Base-by-base conservation (phyloP, 805 yeast genomes). In the Cyberlindnera galapagoensis region DNA sequence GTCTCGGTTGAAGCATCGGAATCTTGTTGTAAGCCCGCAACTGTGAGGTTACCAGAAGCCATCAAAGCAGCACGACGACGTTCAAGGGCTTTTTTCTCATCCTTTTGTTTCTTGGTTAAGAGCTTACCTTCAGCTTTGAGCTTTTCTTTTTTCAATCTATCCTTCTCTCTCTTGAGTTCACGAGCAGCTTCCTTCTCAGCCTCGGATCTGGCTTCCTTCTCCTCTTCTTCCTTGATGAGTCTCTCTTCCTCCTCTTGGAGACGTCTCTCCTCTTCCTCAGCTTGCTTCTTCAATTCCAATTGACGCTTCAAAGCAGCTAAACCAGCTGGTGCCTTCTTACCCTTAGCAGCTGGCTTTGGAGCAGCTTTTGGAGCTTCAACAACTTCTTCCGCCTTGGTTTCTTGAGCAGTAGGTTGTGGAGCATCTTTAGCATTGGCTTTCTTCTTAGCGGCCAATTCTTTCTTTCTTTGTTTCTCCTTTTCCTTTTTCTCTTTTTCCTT, bases 401-500 rank as follows among this genome's bases (percentile, higher is more conserved):
- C 33, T 3, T 24, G 24, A 27, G 28, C 28, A 4, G 19, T 26
- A 32, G 31, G 34, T 22, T 21, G 25, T n/a, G 18, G 15, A 16
- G 19, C 42, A 43, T 52, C 49, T 51, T 39, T 33, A 23, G 42
- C 40, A 18, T 44, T 28, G 11, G 73, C 78, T 60, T 86, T 87
- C 74, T 86, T 87, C 62, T 76, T 80, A 34, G 78, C 82, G 26
- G 95, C 95, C 39, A 77, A 74, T 48, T 85, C 94, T 64, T 85
- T 87, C 80, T 90, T 90, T 60, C 78, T 72, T 48, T 80, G 84
- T 69, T 90, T 90, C 56, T 83, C 94, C 44, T 74, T 76, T 59
- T 88, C 95, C 59, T 90, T 94, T 76, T 84, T 85, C 60, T 92
- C 95, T 65, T 80, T 88, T 65, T 90, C 94, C 63, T 82, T 83